These are phyloP conservation scores for Brettanomyces anomalus DNA, from an alignment of 805 yeast species.

Conservation along the genomic window DNA sequence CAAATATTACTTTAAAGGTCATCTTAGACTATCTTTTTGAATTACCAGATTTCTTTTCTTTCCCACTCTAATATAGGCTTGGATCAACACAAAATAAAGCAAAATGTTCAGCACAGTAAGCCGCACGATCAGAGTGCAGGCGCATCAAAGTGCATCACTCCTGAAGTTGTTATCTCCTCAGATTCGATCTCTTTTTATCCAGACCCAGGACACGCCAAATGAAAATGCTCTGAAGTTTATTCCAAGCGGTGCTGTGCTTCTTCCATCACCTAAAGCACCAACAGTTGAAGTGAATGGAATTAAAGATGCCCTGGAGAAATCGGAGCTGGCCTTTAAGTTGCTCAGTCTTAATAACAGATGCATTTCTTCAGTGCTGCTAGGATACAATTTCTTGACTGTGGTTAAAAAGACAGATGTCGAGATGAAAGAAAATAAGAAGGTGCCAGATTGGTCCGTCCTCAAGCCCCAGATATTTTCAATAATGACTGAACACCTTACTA, in stretches of 20 bases:
- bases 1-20: too few species aligned
- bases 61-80: too few species aligned
- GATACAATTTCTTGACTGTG: constrained; percentile 75
- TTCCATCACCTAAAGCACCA: constrained; percentile 43
- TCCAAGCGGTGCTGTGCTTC: constrained; percentile 53
- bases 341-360: constrained; percentile 61
- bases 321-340: constrained; percentile 71
- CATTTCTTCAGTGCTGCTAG: constrained; percentile 66
- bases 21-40: too few species aligned
- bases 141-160: too few species aligned
- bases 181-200: constrained; percentile 45
- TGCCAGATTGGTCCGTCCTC: constrained; percentile 42
- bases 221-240: constrained; percentile 78
- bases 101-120: too few species aligned
- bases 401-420: constrained; percentile 37
- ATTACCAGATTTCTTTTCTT: too few species aligned
- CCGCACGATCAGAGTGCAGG: too few species aligned
- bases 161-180: not conserved
- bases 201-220: constrained; percentile 80
- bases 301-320: constrained; percentile 56
- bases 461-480: constrained; percentile 61
- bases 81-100: too few species aligned
- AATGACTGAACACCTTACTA: constrained; percentile 44
- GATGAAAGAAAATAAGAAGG: constrained; percentile 29
- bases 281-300: constrained; percentile 70